A percentile compares a stretch with the other conserved stretches of the same genome.
Evolutionary conservation across 2,329 filamentous ascomycete genomes (phyloP).

Genomic region (Pseudogymnoascus sp.): DNA sequence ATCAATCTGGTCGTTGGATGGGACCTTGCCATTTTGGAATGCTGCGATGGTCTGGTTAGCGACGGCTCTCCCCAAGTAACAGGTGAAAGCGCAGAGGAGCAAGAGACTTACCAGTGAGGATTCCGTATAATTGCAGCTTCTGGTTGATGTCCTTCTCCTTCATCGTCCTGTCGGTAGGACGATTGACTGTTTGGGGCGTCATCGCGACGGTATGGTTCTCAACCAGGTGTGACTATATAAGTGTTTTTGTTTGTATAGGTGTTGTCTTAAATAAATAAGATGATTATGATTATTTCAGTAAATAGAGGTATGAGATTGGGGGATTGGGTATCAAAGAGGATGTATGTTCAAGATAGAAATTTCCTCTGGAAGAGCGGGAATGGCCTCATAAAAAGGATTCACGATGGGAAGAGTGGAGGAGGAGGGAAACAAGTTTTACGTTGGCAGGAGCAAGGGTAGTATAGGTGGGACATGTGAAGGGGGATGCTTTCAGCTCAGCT

Average conservation of each 20-base stretch:
- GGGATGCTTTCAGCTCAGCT: neutral
- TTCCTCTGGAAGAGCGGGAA: neutral
- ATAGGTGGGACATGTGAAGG: neutral
- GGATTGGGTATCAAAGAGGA: constrained; percentile 6
- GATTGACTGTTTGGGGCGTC: constrained; percentile 19
- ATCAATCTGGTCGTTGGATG: constrained; percentile 73
- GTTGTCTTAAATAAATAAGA: neutral
- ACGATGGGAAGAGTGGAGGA: neutral
- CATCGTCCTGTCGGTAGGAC: constrained; percentile 22
- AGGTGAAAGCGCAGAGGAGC: neutral
- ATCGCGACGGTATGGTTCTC: neutral
- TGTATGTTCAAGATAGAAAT: neutral
- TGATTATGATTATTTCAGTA: neutral
- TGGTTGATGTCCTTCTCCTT: constrained; percentile 62
- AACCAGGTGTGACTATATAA: neutral
- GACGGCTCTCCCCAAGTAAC: neutral
- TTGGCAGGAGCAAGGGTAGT: neutral
- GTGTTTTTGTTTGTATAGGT: constrained; percentile 5
- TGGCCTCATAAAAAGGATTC: constrained; percentile 4
- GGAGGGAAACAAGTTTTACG: neutral
- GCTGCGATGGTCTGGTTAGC: constrained; percentile 39
- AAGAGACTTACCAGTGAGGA: constrained; percentile 51
- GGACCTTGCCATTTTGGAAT: constrained; percentile 82
- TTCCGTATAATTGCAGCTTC: constrained; percentile 93
- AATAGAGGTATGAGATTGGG: neutral